Evolutionary conservation across 108 stramenopile species (phyloP).

Genomic region (Chaetoceros tenuissimus): DNA sequence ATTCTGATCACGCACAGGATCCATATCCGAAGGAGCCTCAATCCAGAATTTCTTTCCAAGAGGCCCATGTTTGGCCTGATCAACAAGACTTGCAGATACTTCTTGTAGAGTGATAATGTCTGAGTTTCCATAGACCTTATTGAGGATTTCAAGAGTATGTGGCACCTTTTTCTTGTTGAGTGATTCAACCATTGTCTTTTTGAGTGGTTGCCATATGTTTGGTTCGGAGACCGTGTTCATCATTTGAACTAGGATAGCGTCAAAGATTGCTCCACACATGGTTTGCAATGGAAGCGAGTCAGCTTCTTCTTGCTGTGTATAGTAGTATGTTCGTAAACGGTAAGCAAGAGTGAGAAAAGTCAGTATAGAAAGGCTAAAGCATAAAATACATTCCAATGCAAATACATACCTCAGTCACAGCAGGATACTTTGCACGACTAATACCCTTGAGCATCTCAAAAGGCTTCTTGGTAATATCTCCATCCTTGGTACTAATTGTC

Average conservation of each 20-base stretch:
- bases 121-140: slow-evolving; percentile 62
- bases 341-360: too few species aligned
- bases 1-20: slow-evolving; percentile 79
- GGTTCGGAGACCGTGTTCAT: slow-evolving; percentile 75
- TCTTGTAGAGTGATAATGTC: slow-evolving; percentile 92
- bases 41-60: slow-evolving; percentile 53
- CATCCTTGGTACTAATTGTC: slow-evolving; percentile 47
- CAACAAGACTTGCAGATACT: slow-evolving; percentile 76
- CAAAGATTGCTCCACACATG: slow-evolving; percentile 88
- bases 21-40: slow-evolving; percentile 32
- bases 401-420: slow-evolving; percentile 52
- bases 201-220: slow-evolving; percentile 75
- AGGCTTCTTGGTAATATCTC: slow-evolving; percentile 37
- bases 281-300: slow-evolving; percentile 85
- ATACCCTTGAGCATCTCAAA: slow-evolving; percentile 83
- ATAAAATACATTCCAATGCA: background rate
- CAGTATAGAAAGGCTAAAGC: background rate
- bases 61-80: slow-evolving; percentile 42
- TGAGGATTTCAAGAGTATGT: slow-evolving; percentile 81
- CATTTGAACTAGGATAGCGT: slow-evolving; percentile 90
- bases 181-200: slow-evolving; percentile 74
- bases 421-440: slow-evolving; percentile 86
- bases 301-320: slow-evolving; percentile 48
- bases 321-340: background rate
- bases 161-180: slow-evolving; percentile 85